A percentile compares a stretch with the other conserved stretches of the same genome.
Conservation (phyloP, 176 grass and related monocot species). For the Triticum monococcum region DNA sequence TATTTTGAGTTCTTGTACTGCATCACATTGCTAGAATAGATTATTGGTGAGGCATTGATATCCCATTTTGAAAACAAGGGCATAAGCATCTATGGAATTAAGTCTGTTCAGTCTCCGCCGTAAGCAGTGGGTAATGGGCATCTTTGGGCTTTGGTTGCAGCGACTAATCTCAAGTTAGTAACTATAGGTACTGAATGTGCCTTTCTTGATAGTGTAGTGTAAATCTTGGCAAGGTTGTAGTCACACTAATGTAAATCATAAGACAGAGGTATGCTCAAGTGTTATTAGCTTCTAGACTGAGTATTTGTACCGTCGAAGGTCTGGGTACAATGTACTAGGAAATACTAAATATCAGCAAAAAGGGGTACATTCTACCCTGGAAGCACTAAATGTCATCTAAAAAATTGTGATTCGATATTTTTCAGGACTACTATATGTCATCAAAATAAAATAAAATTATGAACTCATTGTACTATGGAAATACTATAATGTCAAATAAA, state of each 20-base stretch:
- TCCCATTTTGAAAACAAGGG: slow-evolving; percentile 13
- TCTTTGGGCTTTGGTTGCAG: neutral
- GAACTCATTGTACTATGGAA: neutral
- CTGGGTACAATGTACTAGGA: neutral
- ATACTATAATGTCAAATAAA: neutral
- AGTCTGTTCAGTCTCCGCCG: neutral
- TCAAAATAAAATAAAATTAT: neutral
- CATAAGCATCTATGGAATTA: neutral
- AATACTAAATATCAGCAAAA: neutral
- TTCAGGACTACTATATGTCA: neutral
- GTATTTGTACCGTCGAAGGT: neutral
- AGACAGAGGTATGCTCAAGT: neutral
- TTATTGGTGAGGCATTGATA: slow-evolving; percentile 2
- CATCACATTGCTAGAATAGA: neutral
- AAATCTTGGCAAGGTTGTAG: slow-evolving; percentile 20
- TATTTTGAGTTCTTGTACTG: slow-evolving; percentile 8
- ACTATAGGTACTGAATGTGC: slow-evolving; percentile 24
- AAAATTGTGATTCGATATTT: neutral
- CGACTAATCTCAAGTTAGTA: slow-evolving; percentile 17
- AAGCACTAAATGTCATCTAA: neutral
- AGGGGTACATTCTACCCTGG: neutral
- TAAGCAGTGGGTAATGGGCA: neutral
- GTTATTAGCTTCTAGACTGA: neutral
- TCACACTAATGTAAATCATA: neutral
- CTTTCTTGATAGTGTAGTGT: slow-evolving; percentile 19